These are phyloP conservation scores for Linum lewisii DNA, from an alignment of 345 rosid species.

Conservation along the genomic window DNA sequence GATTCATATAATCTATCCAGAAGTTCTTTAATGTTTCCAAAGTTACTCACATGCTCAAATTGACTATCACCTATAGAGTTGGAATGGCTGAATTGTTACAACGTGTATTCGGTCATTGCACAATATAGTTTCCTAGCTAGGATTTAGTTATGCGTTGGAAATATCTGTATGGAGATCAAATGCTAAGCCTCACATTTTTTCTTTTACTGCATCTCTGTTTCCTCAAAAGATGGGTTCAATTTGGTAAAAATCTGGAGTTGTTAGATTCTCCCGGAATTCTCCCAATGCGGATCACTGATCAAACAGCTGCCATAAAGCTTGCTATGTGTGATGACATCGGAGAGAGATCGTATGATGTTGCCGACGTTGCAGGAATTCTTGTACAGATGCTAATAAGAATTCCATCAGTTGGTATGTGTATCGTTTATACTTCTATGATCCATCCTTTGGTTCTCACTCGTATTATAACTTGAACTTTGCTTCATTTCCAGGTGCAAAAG, in stretches of 20 bases:
- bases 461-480: constrained; percentile 1
- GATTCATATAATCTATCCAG: not conserved
- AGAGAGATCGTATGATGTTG: constrained; percentile 76
- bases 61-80: no score
- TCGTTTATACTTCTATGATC: not conserved
- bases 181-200: not conserved
- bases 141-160: not conserved
- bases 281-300: constrained; percentile 90
- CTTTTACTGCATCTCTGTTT: constrained; percentile 3
- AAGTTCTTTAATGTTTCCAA: not conserved
- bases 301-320: constrained; percentile 85
- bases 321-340: constrained; percentile 97
- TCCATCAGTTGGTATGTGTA: constrained; percentile 51
- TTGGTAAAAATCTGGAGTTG: constrained; percentile 81
- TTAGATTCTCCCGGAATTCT: constrained; percentile 88
- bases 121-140: not conserved
- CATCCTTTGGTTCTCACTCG: not conserved
- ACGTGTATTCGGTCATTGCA: no score
- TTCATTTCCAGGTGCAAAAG: constrained; percentile 35
- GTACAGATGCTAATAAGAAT: constrained; percentile 66
- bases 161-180: no score
- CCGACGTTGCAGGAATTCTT: constrained; percentile 82
- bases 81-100: not conserved
- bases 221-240: constrained; percentile 60
- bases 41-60: not conserved